Evolutionary conservation across 2,329 filamentous ascomycete species (phyloP), one percentile per base, ranked within the genome.

Genomic region (Remersonia thermophila): DNA sequence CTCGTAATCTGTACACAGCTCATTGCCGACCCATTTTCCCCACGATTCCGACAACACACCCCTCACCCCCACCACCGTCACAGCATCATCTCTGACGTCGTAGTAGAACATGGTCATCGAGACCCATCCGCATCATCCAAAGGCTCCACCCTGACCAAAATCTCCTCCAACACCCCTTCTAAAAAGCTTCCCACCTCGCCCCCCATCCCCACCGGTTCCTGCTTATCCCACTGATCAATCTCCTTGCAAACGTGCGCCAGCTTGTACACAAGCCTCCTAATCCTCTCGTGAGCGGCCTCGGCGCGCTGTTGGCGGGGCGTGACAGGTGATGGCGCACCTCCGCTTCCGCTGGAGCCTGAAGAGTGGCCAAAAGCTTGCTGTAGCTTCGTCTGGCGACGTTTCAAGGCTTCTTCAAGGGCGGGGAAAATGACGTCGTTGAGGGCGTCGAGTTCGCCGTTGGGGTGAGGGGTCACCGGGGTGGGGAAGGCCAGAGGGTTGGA

Each of bases 371-470:
- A 23, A 5, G 63, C 50, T 39, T 69, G 67, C 51, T 73, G 73
- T 36, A 79, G 60, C 27, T 72, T 66, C 45, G 71, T 69, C 53
- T 76, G 71, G 36, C 91, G 80, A 35, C 91, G 73, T 55, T 86
- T 84, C 14, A 96, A 73, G 7, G 91, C 86, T 47, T 91, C 83
- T 58, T 94, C 86, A 2, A 98, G 70, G 2, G 91, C 89, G 1
- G 91, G 91, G 44, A 96, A 78, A 27, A 98, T 84, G 34, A 98
- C 89, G 47, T 89, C 84, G 52, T 81, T 84, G 1, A 95, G 69
- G 2, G 87, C 86, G 36, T 93, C 91, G 15, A 93, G 70, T 39
- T 93, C 82, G 10, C 72, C 76, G 38, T 74, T 72, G 16, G 71
- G 59, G 42, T 72, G 74, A 2, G 67, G 53, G 1, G 75, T 70